These are phyloP conservation scores for Kurtzmaniella quercitrusa DNA, from an alignment of 1,139 yeast genomes.

Conservation along the genomic window DNA sequence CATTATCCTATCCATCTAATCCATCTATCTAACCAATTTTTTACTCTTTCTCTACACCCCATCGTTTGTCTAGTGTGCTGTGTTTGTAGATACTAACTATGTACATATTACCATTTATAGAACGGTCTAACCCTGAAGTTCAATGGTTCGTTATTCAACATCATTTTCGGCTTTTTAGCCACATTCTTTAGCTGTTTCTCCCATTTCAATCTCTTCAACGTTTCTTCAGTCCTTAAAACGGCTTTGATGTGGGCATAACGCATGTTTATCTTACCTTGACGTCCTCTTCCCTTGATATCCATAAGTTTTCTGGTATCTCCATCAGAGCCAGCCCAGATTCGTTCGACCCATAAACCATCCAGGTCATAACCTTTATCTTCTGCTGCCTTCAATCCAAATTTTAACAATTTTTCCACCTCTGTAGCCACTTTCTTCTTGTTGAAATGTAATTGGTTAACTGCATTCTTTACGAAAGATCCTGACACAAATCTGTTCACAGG, in stretches of 20 bases:
- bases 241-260: constrained; percentile 79
- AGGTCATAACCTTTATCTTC: constrained; percentile 53
- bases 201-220: constrained; percentile 56
- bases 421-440: constrained; percentile 74
- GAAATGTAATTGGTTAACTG: constrained; percentile 92
- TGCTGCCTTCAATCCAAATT: constrained; percentile 71
- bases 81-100: not conserved
- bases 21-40: too few relatives aligned
- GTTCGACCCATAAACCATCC: constrained; percentile 65
- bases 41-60: not conserved
- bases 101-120: constrained; percentile 35
- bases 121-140: constrained; percentile 40
- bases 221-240: constrained; percentile 62
- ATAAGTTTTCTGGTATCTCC: constrained; percentile 68
- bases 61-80: not conserved
- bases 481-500: constrained; percentile 72
- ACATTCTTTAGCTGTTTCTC: constrained; percentile 46
- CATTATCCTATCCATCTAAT: too few relatives aligned
- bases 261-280: constrained; percentile 75
- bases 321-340: constrained; percentile 91
- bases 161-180: constrained; percentile 44
- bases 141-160: constrained; percentile 42
- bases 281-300: constrained; percentile 90
- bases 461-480: constrained; percentile 66
- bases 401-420: constrained; percentile 73